Conservation (phyloP, 1,284 basidiomycete species). For the Trichosporon sp. region DNA sequence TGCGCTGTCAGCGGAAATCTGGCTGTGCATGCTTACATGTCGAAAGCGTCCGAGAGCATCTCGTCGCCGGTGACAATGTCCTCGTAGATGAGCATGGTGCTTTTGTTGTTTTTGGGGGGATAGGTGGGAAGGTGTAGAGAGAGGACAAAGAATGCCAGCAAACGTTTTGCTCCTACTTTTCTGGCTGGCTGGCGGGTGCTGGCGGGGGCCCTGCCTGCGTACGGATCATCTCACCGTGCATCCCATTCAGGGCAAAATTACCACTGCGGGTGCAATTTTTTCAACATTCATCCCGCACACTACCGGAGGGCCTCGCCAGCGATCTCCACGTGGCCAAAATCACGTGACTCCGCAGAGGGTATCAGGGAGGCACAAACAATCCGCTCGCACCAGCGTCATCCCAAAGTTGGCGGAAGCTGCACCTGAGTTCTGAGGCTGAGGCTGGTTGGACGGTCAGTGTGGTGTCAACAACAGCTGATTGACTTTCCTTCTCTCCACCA, state of each 20-base stretch:
- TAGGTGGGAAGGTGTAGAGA: conserved; percentile 18
- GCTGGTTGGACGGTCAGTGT: conserved; percentile 9
- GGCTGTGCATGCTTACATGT: conserved; percentile 62
- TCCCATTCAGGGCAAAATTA: conserved; percentile 19
- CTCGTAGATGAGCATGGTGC: conserved; percentile 52
- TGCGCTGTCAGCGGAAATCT: conserved; percentile 49
- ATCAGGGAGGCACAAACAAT: conserved; percentile 4
- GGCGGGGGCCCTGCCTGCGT: conserved; percentile 13
- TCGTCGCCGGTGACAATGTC: conserved; percentile 78
- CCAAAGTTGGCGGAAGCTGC: conserved; percentile 15
- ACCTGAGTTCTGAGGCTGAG: not conserved
- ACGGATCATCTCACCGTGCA: conserved; percentile 3
- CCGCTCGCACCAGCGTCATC: conserved; percentile 21
- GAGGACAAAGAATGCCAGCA: conserved; percentile 13
- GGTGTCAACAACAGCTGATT: conserved; percentile 18
- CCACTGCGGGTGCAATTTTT: conserved; percentile 10
- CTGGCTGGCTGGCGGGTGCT: not conserved
- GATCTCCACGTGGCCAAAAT: not conserved
- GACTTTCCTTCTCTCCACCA: conserved; percentile 2
- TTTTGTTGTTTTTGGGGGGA: conserved; percentile 28
- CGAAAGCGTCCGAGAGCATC: conserved; percentile 94
- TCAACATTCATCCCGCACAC: not conserved
- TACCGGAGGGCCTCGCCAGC: not conserved
- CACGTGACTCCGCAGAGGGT: not conserved
- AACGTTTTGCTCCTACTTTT: conserved; percentile 11